Evolutionary conservation across 2,329 filamentous ascomycete species (phyloP).

Genomic region (Verticillium dahliae): DNA sequence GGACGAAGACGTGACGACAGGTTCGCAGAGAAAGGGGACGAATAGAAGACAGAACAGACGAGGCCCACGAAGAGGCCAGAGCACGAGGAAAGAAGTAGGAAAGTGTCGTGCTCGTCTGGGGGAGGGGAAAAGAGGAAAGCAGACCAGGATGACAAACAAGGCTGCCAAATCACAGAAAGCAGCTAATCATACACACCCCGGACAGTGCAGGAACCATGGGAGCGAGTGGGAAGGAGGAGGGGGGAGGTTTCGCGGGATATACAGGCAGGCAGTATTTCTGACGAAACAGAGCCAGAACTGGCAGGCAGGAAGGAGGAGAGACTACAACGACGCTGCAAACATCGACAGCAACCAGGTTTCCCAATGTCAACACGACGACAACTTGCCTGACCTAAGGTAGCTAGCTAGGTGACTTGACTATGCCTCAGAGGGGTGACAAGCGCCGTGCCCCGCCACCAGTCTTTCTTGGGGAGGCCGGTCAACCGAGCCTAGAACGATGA

Average conservation of each 20-base stretch:
- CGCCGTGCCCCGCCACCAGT: not conserved
- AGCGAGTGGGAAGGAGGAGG: not conserved
- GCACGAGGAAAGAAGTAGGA: not conserved
- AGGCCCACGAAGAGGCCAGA: slow-evolving; percentile 1
- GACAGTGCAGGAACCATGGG: not conserved
- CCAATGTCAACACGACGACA: not conserved
- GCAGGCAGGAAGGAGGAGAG: too few relatives aligned
- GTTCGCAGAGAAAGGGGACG: not conserved
- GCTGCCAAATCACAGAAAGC: not conserved
- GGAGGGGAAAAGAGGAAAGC: not conserved
- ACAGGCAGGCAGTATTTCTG: not conserved
- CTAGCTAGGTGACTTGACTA: not conserved
- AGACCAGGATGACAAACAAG: not conserved
- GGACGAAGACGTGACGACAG: not conserved
- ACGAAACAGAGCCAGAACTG: too few relatives aligned
- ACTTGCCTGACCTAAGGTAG: too few relatives aligned
- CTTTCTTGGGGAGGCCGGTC: not conserved
- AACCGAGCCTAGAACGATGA: not conserved
- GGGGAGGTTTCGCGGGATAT: not conserved
- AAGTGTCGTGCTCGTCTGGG: not conserved
- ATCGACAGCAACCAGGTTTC: not conserved
- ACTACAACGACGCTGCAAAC: not conserved
- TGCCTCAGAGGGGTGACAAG: not conserved
- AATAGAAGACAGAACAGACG: not conserved
- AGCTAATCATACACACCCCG: not conserved